Evolutionary conservation across 371 early-diverging fungal species (phyloP).

Genomic region (Syncephalastrum sp.): DNA sequence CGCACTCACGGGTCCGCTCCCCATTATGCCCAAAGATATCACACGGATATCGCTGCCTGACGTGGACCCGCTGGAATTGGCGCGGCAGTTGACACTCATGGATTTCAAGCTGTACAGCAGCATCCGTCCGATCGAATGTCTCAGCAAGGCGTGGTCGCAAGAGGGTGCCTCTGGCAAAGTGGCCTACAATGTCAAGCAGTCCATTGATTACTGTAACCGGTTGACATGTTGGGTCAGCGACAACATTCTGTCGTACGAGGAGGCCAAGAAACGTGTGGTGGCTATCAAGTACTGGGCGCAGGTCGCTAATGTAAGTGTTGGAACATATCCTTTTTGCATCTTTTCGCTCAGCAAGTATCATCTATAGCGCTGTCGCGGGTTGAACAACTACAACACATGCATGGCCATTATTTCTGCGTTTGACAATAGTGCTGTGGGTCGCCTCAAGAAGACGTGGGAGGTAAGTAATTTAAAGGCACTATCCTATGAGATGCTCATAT

Average conservation of each 20-base stretch:
- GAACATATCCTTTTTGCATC: not conserved
- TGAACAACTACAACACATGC: constrained; percentile 91
- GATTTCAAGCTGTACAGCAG: constrained; percentile 76
- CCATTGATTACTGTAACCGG: constrained; percentile 67
- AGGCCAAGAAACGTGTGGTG: constrained; percentile 70
- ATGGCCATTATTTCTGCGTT: constrained; percentile 88
- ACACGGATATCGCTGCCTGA: constrained; percentile 71
- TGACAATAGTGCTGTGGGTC: constrained; percentile 82
- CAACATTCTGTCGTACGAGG: constrained; percentile 71
- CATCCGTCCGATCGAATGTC: constrained; percentile 81
- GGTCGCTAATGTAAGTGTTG: constrained; percentile 68
- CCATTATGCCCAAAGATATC: constrained; percentile 69
- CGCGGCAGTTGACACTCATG: constrained; percentile 89
- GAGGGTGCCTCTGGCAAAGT: constrained; percentile 56
- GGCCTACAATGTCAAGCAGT: constrained; percentile 68
- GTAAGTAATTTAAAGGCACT: constrained; percentile 11
- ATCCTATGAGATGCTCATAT: not conserved
- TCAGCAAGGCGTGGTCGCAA: constrained; percentile 86
- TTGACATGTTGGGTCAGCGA: constrained; percentile 79
- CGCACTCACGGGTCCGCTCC: constrained; percentile 57
- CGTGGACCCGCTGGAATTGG: constrained; percentile 88
- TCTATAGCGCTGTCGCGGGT: constrained; percentile 53
- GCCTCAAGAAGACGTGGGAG: constrained; percentile 86
- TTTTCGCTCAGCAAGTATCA: not conserved
- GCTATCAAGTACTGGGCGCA: constrained; percentile 80